Evolutionary conservation across 805 yeast species (phyloP).

Genomic region (Kuraishia borneana): DNA sequence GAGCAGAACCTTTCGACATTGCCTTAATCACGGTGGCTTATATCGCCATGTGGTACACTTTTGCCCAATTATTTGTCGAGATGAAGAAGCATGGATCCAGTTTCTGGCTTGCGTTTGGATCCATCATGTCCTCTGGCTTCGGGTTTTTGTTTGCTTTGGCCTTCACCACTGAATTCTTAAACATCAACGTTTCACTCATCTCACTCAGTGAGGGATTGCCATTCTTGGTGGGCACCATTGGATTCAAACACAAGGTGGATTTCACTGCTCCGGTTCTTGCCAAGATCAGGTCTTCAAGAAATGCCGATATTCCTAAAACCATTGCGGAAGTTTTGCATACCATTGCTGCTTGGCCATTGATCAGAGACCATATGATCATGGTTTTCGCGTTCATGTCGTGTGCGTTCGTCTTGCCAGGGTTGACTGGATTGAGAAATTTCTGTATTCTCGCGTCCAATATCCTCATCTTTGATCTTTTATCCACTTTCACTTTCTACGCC

Average conservation of each 20-base stretch:
- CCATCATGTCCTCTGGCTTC: slow-evolving; percentile 67
- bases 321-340: slow-evolving; percentile 17
- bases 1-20: slow-evolving; percentile 82
- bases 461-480: slow-evolving; percentile 56
- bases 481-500: slow-evolving; percentile 72
- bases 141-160: slow-evolving; percentile 76
- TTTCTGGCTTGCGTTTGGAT: slow-evolving; percentile 78
- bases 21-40: slow-evolving; percentile 72
- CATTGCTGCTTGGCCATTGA: slow-evolving; percentile 36
- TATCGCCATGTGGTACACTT: slow-evolving; percentile 78
- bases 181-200: slow-evolving; percentile 54
- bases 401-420: slow-evolving; percentile 49
- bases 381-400: slow-evolving; percentile 61
- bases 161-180: slow-evolving; percentile 43
- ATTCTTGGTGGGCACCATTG: slow-evolving; percentile 82
- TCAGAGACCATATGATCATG: slow-evolving; percentile 70
- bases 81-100: slow-evolving; percentile 72
- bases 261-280: slow-evolving; percentile 51
- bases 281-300: slow-evolving; percentile 18
- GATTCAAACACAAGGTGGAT: slow-evolving; percentile 76
- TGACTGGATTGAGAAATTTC: slow-evolving; percentile 71
- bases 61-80: slow-evolving; percentile 61
- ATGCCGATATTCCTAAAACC: slow-evolving; percentile 19
- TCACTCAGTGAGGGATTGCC: slow-evolving; percentile 87
- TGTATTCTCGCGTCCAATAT: slow-evolving; percentile 66